These are phyloP conservation scores for Solanum neorickii DNA, from an alignment of 257 asterid species.

Conservation along the genomic window DNA sequence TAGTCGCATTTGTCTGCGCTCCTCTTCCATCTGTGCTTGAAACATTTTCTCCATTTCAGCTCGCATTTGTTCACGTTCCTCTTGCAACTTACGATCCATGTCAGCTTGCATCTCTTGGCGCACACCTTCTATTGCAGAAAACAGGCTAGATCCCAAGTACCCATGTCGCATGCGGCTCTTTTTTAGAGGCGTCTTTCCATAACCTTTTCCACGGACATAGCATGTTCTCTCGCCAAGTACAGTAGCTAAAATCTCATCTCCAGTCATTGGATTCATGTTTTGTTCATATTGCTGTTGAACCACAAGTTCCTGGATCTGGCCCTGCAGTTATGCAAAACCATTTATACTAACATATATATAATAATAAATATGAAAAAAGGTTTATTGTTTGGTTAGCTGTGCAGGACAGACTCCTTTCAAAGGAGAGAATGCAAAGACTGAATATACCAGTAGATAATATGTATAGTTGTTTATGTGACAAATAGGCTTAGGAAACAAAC, in stretches of 20 bases:
- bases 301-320: not conserved
- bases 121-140: not conserved
- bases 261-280: not conserved
- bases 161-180: not conserved
- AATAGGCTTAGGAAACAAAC: not conserved
- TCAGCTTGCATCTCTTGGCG: not conserved
- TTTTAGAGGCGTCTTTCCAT: not conserved
- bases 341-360: not conserved
- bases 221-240: not conserved
- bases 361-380: not conserved
- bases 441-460: not conserved
- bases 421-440: not conserved
- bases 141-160: not conserved
- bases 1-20: not conserved
- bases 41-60: not conserved
- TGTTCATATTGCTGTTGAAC: not conserved
- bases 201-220: slow-evolving; percentile 2
- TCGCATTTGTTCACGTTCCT: not conserved
- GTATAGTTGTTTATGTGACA: not conserved
- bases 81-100: not conserved
- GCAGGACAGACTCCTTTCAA: not conserved
- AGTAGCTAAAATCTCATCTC: not conserved
- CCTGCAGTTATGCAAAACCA: not conserved
- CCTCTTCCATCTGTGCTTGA: not conserved
- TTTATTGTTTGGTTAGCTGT: not conserved